Base-by-base conservation (phyloP, 441 rosid genomes). In the Syzygium syzygioides region DNA sequence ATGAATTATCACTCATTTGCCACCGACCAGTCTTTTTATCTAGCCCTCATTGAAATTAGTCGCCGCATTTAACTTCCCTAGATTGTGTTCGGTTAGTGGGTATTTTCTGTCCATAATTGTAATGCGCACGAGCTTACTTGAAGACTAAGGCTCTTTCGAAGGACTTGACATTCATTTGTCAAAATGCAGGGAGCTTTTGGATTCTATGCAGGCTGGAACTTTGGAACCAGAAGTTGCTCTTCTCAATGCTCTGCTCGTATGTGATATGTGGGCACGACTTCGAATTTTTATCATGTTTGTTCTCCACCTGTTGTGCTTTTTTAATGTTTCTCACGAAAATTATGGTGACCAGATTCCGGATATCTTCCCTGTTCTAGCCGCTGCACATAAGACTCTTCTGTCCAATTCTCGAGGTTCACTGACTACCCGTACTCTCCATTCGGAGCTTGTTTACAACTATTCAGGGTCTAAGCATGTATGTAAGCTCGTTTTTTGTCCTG, bases 381-480 rank as follows among this genome's bases (percentile, higher is more conserved):
- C 98, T n/a, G 98, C 98, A 15, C 95, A 95, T 87, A 98, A 95
- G 95, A 94, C 98, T 23, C 95, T 95, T 41, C 11, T 95, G 86
- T 91, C 96, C 88, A 95, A 95, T 88, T 95, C 95, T n/a, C 95
- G 96, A 52, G 98, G 94, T 88, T 94, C 98, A 7, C 91, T 97
- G 90, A 94, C 95, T 53, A 95, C 99, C 17, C 91, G 96, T 37
- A 98, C 99, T 50, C 97, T 94, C 90, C 99, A 98, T 93, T 97
- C 99, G 28, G 99, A 98, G 91, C 97, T 94, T 45, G 98, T 98
- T 68, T 96, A 94, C 94, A 98, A 96, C 89, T 97, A 94, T 90
- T 95, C 99, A 0, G 97, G 97, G 79, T 96, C 99, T 86, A 96
- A 97, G 89, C 98, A 97, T 92, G 99, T 98, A 95, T 91, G 89